Conservation (phyloP, 2,329 filamentous ascomycete genomes). For the Beauveria brongniartii region DNA sequence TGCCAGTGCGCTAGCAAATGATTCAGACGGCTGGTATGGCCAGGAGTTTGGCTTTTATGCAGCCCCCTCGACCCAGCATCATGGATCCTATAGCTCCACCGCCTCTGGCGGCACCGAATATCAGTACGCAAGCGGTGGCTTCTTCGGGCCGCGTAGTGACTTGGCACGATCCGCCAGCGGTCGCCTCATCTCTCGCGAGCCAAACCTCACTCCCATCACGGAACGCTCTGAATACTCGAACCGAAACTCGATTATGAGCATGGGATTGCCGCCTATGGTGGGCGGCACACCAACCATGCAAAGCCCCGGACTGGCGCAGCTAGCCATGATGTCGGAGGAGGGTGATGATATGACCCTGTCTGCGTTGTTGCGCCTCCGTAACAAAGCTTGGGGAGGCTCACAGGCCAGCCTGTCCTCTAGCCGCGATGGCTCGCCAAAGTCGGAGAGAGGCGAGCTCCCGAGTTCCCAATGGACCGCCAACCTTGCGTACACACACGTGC, state of each 20-base stretch:
- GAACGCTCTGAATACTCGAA: conserved; percentile 95
- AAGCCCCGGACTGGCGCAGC: conserved; percentile 68
- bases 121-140: conserved; percentile 73
- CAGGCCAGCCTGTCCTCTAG: conserved; percentile 60
- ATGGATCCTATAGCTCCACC: conserved; percentile 37
- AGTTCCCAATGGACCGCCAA: conserved; percentile 31
- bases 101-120: conserved; percentile 28
- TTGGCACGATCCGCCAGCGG: conserved; percentile 65
- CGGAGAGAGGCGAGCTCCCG: conserved; percentile 40
- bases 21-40: conserved; percentile 90
- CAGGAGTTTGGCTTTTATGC: conserved; percentile 97
- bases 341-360: conserved; percentile 63
- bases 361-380: conserved; percentile 63
- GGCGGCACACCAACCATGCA: conserved; percentile 42
- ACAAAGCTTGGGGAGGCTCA: conserved; percentile 73
- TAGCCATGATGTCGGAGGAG: conserved; percentile 55
- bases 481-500: conserved; percentile 26
- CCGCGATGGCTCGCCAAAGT: conserved; percentile 41
- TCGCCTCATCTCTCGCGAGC: conserved; percentile 67
- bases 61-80: conserved; percentile 35
- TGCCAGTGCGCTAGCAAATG: conserved; percentile 83
- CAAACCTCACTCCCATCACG: conserved; percentile 91
- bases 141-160: conserved; percentile 69
- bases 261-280: conserved; percentile 35
- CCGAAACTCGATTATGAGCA: conserved; percentile 78